A percentile compares a stretch with the other conserved stretches of the same genome.
phyloP scores from a whole-genome alignment of 192 early-diverging fungal genomes.

The Linnemannia zychae region DNA sequence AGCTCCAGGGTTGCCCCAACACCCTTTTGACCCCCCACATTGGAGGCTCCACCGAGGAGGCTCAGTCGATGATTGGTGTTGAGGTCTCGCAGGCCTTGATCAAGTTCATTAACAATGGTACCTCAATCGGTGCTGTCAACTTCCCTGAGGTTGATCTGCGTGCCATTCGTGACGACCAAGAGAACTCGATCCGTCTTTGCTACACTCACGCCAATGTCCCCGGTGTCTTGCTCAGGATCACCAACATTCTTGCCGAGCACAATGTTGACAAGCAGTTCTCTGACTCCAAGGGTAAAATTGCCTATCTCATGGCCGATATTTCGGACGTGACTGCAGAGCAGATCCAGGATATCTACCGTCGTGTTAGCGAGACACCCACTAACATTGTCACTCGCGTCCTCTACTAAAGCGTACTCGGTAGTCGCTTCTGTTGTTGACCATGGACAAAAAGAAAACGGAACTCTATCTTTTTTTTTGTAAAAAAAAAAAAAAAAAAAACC shows the following conservation, averaged over 20 bases:
- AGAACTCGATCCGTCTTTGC: conserved; percentile 86
- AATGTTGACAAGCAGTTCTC: conserved; percentile 99
- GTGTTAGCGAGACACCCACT: conserved; percentile 72
- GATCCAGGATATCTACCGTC: conserved; percentile 77
- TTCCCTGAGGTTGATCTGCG: conserved; percentile 95
- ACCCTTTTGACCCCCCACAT: conserved; percentile 98
- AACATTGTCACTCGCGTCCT: conserved; percentile 86
- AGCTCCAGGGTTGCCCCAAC: conserved; percentile 89
- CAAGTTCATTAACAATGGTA: conserved; percentile 91
- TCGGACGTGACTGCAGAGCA: conserved; percentile 79
- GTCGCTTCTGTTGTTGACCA: neutral
- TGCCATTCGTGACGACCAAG: conserved; percentile 74
- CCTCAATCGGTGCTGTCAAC: conserved; percentile 95
- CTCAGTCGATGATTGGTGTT: conserved; percentile 95
- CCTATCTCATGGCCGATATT: conserved; percentile 98
- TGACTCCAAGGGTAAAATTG: conserved; percentile 93
- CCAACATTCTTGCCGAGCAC: conserved; percentile 93
- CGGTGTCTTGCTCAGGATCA: conserved; percentile 74
- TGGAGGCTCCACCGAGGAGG: conserved; percentile 99
- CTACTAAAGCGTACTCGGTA: conserved; percentile 60
- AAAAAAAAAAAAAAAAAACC: neutral
- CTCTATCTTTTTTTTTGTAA: neutral
- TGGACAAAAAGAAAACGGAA: conserved; percentile 8
- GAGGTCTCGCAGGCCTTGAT: conserved; percentile 91
- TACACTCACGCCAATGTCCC: conserved; percentile 84